Conservation (phyloP, 2,329 filamentous ascomycete species). For the Xylaria sp. region DNA sequence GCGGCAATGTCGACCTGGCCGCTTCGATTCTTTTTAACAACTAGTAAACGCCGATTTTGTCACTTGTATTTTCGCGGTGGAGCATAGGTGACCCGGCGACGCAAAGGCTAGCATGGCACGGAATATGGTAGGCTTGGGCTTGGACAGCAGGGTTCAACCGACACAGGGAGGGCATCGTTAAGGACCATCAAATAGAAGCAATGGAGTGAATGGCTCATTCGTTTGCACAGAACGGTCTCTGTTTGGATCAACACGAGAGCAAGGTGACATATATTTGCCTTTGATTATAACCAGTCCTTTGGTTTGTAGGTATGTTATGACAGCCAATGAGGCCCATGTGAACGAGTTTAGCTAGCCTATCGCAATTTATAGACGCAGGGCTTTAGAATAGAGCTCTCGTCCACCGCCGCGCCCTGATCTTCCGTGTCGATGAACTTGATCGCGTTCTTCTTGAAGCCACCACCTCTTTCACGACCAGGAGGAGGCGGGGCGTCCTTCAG, state of each 20-base stretch:
- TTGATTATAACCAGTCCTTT: background rate
- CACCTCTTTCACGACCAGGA: conserved; percentile 3
- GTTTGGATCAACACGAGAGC: background rate
- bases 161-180: conserved; percentile 5
- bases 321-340: too few species aligned
- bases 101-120: conserved; percentile 9
- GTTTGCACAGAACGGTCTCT: background rate
- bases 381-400: conserved; percentile 74
- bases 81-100: conserved; percentile 1
- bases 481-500: conserved; percentile 16
- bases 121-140: conserved; percentile 6
- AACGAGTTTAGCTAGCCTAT: conserved; percentile 43
- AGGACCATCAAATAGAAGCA: background rate
- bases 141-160: conserved; percentile 6
- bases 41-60: conserved; percentile 27
- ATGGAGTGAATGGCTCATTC: background rate
- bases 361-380: conserved; percentile 95
- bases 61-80: conserved; percentile 12
- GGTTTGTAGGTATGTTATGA: background rate
- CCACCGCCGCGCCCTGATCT: conserved; percentile 62
- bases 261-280: background rate
- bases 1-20: conserved; percentile 86
- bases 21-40: conserved; percentile 73
- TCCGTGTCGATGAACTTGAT: conserved; percentile 63
- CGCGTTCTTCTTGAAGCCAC: conserved; percentile 42